phyloP scores from a whole-genome alignment of 2,329 filamentous ascomycete genomes.

The Ampelomyces quisqualis region DNA sequence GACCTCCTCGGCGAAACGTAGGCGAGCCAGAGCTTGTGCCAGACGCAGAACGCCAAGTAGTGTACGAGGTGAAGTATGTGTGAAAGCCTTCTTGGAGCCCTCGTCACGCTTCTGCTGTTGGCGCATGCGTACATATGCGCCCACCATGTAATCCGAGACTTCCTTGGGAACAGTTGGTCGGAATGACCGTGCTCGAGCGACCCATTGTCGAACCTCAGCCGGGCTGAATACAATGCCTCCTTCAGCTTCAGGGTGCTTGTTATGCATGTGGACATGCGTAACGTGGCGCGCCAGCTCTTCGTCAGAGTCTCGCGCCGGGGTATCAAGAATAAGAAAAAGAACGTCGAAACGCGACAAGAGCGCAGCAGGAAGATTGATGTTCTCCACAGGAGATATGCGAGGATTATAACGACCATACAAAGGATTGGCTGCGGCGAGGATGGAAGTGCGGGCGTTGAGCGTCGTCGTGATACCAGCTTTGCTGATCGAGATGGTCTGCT shows the following conservation, averaged over 20 bases:
- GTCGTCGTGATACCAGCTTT: conserved; percentile 96
- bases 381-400: conserved; percentile 93
- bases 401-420: conserved; percentile 98
- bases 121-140: conserved; percentile 92
- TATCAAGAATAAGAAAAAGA: conserved; percentile 94
- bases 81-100: conserved; percentile 86
- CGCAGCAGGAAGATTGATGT: conserved; percentile 98
- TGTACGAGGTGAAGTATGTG: conserved; percentile 90
- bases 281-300: conserved; percentile 95
- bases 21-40: conserved; percentile 86
- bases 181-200: conserved; percentile 87
- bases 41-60: conserved; percentile 90
- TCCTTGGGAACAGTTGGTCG: conserved; percentile 80
- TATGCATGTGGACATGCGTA: conserved; percentile 95
- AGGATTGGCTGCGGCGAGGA: conserved; percentile 93
- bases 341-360: conserved; percentile 96
- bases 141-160: conserved; percentile 94
- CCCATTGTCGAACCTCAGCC: conserved; percentile 91
- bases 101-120: conserved; percentile 91
- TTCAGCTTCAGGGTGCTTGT: conserved; percentile 75
- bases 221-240: conserved; percentile 80
- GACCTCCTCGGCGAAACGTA: conserved; percentile 84
- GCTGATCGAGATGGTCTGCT: conserved; percentile 82
- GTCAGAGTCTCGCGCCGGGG: conserved; percentile 82
- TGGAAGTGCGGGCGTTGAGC: conserved; percentile 91